Evolutionary conservation across 345 rosid genomes (phyloP), one percentile per base, ranked within the genome.

Genomic region (Moricandia arvensis): DNA sequence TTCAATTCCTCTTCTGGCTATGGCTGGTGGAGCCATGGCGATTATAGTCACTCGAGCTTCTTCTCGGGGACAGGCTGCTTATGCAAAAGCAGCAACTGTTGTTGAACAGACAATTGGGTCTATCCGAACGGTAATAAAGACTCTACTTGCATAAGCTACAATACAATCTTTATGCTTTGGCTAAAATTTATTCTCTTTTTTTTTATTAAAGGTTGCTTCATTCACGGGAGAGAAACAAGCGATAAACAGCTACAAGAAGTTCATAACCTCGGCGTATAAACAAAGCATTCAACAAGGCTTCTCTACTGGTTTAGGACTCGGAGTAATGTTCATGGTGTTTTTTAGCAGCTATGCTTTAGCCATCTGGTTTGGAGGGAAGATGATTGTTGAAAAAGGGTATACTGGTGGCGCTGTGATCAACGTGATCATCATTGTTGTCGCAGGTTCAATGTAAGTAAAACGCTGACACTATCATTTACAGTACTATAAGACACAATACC

Each of bases 191-290:
- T n/a, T n/a, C 1, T 18, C 3, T 12, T 43, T 24, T 31, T 33
- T 37, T 13, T 24, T 65, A 57, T 5, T 0, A 4, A 13, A 91
- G 97, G 97, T 91, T 41, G 96, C 89, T 27, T 84, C 93, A 9
- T 91, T 87, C 77, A 91, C 95, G 4, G 93, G 95, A 72, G 95
- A 91, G 85, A 87, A 85, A 76, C 83, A 71, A 76, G 89, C 97
- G 2, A 76, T 86, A 1, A 55, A 63, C 6, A 67, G 35, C 66
- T 89, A 87, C 79, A 84, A 83, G 33, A 80, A 83, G 72, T 82
- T 72, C 75, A 84, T 91, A 7, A 80, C 71, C 6, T 63, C 80
- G 18, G 95, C 95, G 1, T 87, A 91, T 66, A 83, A 71, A 18
- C 75, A 88, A 24, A 83, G 87, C 27, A 80, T 77, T 37, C 79